phyloP scores from a whole-genome alignment of 2,329 filamentous ascomycete species.

The Microsporum ferrugineum region DNA sequence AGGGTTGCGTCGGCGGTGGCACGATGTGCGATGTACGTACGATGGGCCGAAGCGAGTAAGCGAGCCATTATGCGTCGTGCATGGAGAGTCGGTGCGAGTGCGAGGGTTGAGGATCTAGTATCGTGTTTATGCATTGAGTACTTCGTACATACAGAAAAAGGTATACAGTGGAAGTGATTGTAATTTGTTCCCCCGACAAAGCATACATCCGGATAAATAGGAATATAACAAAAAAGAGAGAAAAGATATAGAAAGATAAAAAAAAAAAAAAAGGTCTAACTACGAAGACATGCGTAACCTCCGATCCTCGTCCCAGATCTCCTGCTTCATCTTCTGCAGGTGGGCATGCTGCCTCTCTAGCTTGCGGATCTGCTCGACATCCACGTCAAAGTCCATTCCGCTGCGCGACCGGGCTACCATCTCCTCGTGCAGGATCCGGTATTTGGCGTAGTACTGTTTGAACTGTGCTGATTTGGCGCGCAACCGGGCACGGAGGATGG shows the following conservation, averaged over 20 bases:
- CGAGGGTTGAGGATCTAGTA: neutral
- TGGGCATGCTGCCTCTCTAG: conserved; percentile 44
- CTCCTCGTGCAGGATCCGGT: conserved; percentile 44
- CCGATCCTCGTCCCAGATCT: conserved; percentile 41
- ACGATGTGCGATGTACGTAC: neutral
- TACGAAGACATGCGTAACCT: conserved; percentile 20
- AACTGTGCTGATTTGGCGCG: conserved; percentile 38
- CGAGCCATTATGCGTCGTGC: neutral
- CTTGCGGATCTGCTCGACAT: conserved; percentile 41
- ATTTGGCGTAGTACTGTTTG: conserved; percentile 48
- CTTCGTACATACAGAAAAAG: no score
- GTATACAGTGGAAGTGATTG: neutral
- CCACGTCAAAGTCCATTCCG: conserved; percentile 19
- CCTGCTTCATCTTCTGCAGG: conserved; percentile 46
- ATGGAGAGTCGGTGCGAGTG: neutral
- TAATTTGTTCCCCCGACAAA: no score
- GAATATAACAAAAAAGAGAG: neutral
- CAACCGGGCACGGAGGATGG: conserved; percentile 29
- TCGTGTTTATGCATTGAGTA: no score
- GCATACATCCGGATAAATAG: neutral
- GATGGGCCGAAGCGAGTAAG: neutral
- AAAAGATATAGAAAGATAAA: neutral
- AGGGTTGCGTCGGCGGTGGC: conserved; percentile 3
- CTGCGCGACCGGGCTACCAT: conserved; percentile 31
- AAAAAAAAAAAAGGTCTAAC: neutral